phyloP scores from a whole-genome alignment of 345 rosid genomes.

The Rhizophora apiculata region DNA sequence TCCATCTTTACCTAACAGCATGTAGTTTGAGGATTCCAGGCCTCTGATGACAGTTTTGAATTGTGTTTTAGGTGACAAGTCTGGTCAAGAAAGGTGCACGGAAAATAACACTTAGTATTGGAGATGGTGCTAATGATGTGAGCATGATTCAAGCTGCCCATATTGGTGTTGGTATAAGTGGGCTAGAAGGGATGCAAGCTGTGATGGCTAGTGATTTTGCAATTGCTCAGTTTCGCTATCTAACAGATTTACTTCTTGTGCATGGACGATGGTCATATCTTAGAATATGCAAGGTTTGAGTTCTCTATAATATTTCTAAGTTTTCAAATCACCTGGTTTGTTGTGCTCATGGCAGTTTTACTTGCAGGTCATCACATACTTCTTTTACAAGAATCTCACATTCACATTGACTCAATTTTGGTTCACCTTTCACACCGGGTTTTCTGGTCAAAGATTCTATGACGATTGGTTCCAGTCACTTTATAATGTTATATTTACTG shows the following conservation, averaged over 20 bases:
- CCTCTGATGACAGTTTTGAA: not conserved
- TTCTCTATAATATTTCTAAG: conserved; percentile 5
- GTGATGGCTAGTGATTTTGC: conserved; percentile 99
- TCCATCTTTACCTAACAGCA: not conserved
- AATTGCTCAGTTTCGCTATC: conserved; percentile 94
- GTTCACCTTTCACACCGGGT: conserved; percentile 97
- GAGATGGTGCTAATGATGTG: conserved; percentile 99
- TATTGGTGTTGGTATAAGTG: conserved; percentile 98
- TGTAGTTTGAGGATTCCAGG: not conserved
- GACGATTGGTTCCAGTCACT: conserved; percentile 99
- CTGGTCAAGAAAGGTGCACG: conserved; percentile 92
- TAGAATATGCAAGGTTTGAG: conserved; percentile 91
- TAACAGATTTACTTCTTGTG: conserved; percentile 92
- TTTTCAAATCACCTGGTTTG: conserved; percentile 19
- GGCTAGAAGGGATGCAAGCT: conserved; percentile 99
- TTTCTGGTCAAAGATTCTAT: conserved; percentile 98
- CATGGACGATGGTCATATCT: conserved; percentile 99
- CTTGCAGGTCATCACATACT: conserved; percentile 95
- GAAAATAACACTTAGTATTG: conserved; percentile 96
- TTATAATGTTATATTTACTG: conserved; percentile 85
- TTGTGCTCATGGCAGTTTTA: conserved; percentile 10
- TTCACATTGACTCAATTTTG: conserved; percentile 99
- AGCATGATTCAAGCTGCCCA: conserved; percentile 99
- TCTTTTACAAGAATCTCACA: conserved; percentile 98
- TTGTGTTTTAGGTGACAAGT: conserved; percentile 73